These are phyloP conservation scores for Stagonosporopsis cucurbitacearum DNA, from an alignment of 2,329 filamentous ascomycete genomes.

Conservation along the genomic window DNA sequence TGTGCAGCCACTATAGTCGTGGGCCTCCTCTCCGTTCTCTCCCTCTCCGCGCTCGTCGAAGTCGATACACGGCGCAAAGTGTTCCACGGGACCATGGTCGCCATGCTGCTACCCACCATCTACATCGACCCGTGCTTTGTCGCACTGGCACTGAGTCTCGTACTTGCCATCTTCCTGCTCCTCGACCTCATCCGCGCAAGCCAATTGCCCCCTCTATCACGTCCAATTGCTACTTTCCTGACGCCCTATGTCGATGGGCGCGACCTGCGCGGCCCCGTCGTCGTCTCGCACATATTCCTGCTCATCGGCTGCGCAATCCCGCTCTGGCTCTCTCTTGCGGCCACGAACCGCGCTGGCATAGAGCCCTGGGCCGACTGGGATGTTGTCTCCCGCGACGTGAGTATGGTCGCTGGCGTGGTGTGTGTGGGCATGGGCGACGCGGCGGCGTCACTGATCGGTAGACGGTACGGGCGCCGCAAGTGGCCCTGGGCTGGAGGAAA, in stretches of 20 bases:
- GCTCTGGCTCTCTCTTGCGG: constrained; percentile 84
- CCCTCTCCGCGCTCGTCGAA: constrained; percentile 77
- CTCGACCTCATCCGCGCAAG: constrained; percentile 89
- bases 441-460: constrained; percentile 86
- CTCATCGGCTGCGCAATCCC: constrained; percentile 95
- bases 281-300: constrained; percentile 95
- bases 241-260: constrained; percentile 93
- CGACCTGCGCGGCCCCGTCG: constrained; percentile 90
- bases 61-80: constrained; percentile 96
- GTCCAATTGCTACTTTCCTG: constrained; percentile 83
- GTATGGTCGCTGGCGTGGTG: constrained; percentile 90
- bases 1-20: constrained; percentile 72
- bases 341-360: constrained; percentile 64
- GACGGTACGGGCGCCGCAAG: constrained; percentile 83
- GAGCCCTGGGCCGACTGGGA: constrained; percentile 76
- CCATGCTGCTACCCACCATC: constrained; percentile 87
- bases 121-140: constrained; percentile 87
- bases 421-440: constrained; percentile 97
- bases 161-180: constrained; percentile 83
- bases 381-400: constrained; percentile 71
- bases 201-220: constrained; percentile 87
- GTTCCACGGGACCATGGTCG: constrained; percentile 98
- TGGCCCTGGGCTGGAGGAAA: constrained; percentile 98
- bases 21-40: constrained; percentile 77
- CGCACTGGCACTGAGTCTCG: constrained; percentile 77